Percentiles rank a stretch among this genome's conserved stretches.
Conservation (phyloP, 2,329 filamentous ascomycete genomes). For the Onygenales sp. region DNA sequence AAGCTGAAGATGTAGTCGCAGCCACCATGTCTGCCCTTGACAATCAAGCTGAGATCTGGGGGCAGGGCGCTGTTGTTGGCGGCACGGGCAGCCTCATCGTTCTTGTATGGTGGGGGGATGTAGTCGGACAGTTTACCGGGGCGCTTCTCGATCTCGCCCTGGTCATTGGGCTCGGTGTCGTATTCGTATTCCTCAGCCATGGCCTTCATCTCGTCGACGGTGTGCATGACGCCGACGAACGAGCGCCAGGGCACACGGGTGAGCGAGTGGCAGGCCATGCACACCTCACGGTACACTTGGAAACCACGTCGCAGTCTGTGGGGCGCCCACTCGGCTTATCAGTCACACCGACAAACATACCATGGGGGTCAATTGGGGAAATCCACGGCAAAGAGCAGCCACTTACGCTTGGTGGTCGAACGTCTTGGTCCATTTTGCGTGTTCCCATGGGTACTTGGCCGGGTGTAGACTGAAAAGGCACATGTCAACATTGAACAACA, state of each 20-base stretch:
- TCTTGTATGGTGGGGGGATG: constrained; percentile 90
- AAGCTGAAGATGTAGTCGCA: constrained; percentile 98
- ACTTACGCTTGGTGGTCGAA: constrained; percentile 95
- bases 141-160: constrained; percentile 97
- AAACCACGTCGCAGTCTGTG: constrained; percentile 90
- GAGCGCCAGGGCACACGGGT: constrained; percentile 86
- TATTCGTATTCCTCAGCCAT: constrained; percentile 98
- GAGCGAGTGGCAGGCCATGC: constrained; percentile 94
- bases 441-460: constrained; percentile 91
- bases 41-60: constrained; percentile 92
- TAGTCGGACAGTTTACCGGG: constrained; percentile 98
- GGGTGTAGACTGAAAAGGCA: constrained; percentile 65
- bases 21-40: constrained; percentile 95
- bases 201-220: constrained; percentile 94
- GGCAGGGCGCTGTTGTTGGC: constrained; percentile 97
- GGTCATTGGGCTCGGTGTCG: constrained; percentile 93
- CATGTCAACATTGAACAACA: background rate
- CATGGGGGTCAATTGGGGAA: background rate
- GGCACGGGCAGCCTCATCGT: constrained; percentile 94
- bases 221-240: constrained; percentile 84
- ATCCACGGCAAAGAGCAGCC: background rate
- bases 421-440: constrained; percentile 83
- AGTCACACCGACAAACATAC: constrained; percentile 5
- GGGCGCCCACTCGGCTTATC: constrained; percentile 15
- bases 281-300: constrained; percentile 98